Evolutionary conservation across 2,329 filamentous ascomycete species (phyloP), one percentile per base, ranked within the genome.

Genomic region (Pseudofabraea citricarpa): DNA sequence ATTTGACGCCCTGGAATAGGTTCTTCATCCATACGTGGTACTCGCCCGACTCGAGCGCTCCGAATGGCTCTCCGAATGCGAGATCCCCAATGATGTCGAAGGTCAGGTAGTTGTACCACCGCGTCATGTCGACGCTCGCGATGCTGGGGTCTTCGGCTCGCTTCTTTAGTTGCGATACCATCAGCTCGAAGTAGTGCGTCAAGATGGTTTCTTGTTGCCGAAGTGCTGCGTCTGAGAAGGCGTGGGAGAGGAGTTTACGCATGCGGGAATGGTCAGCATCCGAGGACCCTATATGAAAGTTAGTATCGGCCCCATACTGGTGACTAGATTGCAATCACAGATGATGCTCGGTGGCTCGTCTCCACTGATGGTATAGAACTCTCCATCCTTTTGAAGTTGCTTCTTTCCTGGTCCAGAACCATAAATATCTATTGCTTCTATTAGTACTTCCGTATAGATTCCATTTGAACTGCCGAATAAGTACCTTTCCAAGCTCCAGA

Each of bases 51-150:
- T 57, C 44, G 8, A 64, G 45, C 43, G 52, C 56, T 8, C 54
- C 53, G 46, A 66, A 67, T 2, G 63, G 59, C 39, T 67, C 61
- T 8, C 36, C 36, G n/a, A 38, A 38, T 15, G 18, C 7, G n/a
- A 38, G 6, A 13, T 38, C 36, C 20, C 23, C 36, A 7, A 38
- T 38, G 18, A 38, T 26, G 18, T 38, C 36, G 19, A 38, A 38
- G 13, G 20, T 37, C 12, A 5, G 40, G 49, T 55, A 61, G 36
- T 62, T 59, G 45, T 49, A 61, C 61, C 62, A 64, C 42, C 57
- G 49, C 10, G 45, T 52, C 52, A 64, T 56, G 27, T 51, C 48
- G 22, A 53, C 47, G 12, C 2, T 3, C 15, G 42, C 40, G 13
- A 24, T 9, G 2, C 23, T 29, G 16, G 10, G 12, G 5, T 18